Evolutionary conservation across 2,329 filamentous ascomycete genomes (phyloP).

Genomic region (Phyllosticta capitalensis): DNA sequence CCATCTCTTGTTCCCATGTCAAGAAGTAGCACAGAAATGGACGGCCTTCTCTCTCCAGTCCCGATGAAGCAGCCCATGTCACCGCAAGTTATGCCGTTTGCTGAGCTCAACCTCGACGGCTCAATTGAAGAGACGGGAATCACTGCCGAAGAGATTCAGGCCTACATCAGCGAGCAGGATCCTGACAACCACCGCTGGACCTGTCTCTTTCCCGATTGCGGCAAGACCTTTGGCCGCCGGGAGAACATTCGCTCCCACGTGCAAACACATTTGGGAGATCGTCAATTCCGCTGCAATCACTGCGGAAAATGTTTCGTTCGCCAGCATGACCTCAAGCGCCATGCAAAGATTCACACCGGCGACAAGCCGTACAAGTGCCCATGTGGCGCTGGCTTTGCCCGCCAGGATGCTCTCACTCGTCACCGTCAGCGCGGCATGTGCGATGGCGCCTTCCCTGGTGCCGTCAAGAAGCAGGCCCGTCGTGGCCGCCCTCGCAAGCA

Average conservation of each 20-base stretch:
- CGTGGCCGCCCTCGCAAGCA: conserved; percentile 57
- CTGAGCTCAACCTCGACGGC: conserved; percentile 48
- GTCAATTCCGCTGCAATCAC: conserved; percentile 87
- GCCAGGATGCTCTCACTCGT: conserved; percentile 88
- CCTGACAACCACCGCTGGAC: conserved; percentile 36
- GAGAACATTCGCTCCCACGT: conserved; percentile 99
- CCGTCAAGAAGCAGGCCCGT: conserved; percentile 57
- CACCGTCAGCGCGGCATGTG: conserved; percentile 96
- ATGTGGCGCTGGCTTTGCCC: conserved; percentile 88
- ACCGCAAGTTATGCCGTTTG: conserved; percentile 35
- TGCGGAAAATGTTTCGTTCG: conserved; percentile 95
- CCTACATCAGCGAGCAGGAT: conserved; percentile 40
- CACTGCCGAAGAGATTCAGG: conserved; percentile 62
- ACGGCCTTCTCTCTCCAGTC: conserved; percentile 13
- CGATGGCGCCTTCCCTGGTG: conserved; percentile 82
- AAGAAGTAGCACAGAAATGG: conserved; percentile 17
- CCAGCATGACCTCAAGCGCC: conserved; percentile 92
- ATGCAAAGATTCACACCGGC: conserved; percentile 94
- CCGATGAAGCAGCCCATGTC: conserved; percentile 19
- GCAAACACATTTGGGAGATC: conserved; percentile 92
- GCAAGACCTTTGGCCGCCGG: conserved; percentile 88
- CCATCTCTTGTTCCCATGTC: conserved; percentile 19
- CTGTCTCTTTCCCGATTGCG: conserved; percentile 57
- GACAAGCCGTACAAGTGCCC: conserved; percentile 92
- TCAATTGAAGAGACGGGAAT: conserved; percentile 71